Evolutionary conservation across 805 yeast species (phyloP), one percentile per base, ranked within the genome.

Genomic region (Nakazawaea molendinolei): DNA sequence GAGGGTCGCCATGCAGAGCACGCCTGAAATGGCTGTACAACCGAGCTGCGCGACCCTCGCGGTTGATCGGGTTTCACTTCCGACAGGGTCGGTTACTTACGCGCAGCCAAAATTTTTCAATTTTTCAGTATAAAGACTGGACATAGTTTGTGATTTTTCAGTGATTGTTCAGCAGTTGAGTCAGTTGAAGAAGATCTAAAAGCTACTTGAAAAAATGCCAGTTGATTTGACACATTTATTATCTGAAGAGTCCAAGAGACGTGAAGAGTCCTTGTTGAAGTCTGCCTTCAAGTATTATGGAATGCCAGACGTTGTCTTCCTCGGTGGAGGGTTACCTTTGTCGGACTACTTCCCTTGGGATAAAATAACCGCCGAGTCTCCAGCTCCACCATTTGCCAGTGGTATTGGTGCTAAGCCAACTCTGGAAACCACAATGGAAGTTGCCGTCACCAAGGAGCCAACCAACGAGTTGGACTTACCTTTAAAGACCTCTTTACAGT

Each of bases 321-420:
- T 90, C 38, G 97, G 97, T 38, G 98, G 97, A 50, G 98, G 98
- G 6, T 72, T 90, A 49, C 98, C 98, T 10, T 64, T 86, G 56
- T 65, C 95, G 18, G 90, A 83, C 44, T 83, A 85, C 61, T 90
- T 90, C 72, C 97, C 98, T 29, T 86, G 90, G 72, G 86, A 87
- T 50, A 74, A 76, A 46, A 56, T 90, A 40, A 56, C 69, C 16
- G 80, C 82, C 10, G 75, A 74, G 38, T 67, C 86, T 5, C 95
- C 95, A 39, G 68, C 76, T 9, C 82, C 92, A 16, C 94, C 95
- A 2, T 90, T 87, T 56, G 51, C 65, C 10, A 67, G 76, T 20
- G 96, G 96, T 38, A 82, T 86, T 44, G 85, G 79, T 23, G 78
- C 81, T n/a, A 59, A 52, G 28, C 71, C 76, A 34, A 54, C 67